Evolutionary conservation across 1,139 yeast species (phyloP).

Genomic region (Suhomyces maxii): DNA sequence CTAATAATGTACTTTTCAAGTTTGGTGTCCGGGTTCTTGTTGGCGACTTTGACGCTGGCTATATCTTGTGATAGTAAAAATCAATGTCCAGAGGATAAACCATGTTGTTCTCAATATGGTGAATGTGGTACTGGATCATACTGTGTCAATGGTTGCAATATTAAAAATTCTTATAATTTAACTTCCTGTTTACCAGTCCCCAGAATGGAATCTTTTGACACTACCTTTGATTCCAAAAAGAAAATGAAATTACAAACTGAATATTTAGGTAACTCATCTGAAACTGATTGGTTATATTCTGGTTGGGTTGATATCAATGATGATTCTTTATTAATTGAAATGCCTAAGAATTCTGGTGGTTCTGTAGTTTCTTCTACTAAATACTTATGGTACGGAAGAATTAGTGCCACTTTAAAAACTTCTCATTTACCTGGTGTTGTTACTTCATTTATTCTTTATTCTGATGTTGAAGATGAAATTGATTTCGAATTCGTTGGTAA

Average conservation of each 20-base stretch:
- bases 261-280: constrained; percentile 71
- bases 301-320: constrained; percentile 62
- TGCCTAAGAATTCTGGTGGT: constrained; percentile 80
- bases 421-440: constrained; percentile 81
- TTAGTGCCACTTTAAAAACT: constrained; percentile 66
- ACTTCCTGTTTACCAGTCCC: constrained; percentile 71
- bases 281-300: constrained; percentile 70
- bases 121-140: constrained; percentile 77
- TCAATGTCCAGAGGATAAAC: constrained; percentile 66
- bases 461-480: constrained; percentile 87
- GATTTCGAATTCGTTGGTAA: constrained; percentile 86
- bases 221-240: constrained; percentile 39
- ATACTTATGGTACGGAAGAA: constrained; percentile 86
- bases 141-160: constrained; percentile 87
- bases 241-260: constrained; percentile 33
- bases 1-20: constrained; percentile 5
- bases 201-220: constrained; percentile 32
- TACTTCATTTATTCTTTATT: constrained; percentile 77
- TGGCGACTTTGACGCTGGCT: constrained; percentile 8
- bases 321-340: constrained; percentile 62
- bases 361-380: constrained; percentile 78
- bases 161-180: constrained; percentile 59
- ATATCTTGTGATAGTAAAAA: constrained; percentile 48
- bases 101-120: constrained; percentile 85
- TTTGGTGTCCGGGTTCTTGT: constrained; percentile 10